Base-by-base conservation (phyloP, 305 asterid species). In the Solanum hybrid region DNA sequence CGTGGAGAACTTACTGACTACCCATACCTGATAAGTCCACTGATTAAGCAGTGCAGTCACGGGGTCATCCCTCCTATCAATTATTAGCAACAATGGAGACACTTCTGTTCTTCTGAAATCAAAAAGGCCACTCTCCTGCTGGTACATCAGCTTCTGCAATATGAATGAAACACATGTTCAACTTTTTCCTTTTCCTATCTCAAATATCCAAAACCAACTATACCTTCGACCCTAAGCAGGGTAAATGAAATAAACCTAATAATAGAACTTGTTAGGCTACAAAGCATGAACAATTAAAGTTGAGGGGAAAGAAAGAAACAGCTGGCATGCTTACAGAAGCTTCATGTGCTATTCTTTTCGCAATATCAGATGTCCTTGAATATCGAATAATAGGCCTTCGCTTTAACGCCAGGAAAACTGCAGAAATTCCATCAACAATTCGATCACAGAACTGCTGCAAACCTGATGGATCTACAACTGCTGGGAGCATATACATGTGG, bases 1-100 rank as follows among this genome's bases (percentile, higher is more conserved):
- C 85, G 24, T 67, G 90, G 91, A 89, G 87, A 86, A 88, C 61
- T n/a, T 88, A 88, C n/a, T 24, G 76, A 33, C 12, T 39, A 81
- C 57, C 69, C 39, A 79, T 92, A 97, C 99, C 99, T 97, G 99
- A 94, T 95, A 97, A 26, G 99, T 97, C 99, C 99, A 97, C 89
- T 97, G 99, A 92, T 97, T 96, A 91, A 97, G 98, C 89, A 97
- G 93, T 86, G 99, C 95, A 86, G 98, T 95, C 90, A 96, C 99
- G 16, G 99, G 99, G 92, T 97, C 99, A 93, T 97, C 99, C 88
- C 99, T 94, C 92, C 99, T 95, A 93, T 97, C 99, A 90, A 97
- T 91, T 90, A 97, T 92, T 46, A 97, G 95, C 94, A 97, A 93
- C 94, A 97, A 91, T 3, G 99, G 99, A 89, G 99, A 95, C 94